Base-by-base conservation (phyloP, 1,284 basidiomycete genomes). In the Xerocomus amazonicus region DNA sequence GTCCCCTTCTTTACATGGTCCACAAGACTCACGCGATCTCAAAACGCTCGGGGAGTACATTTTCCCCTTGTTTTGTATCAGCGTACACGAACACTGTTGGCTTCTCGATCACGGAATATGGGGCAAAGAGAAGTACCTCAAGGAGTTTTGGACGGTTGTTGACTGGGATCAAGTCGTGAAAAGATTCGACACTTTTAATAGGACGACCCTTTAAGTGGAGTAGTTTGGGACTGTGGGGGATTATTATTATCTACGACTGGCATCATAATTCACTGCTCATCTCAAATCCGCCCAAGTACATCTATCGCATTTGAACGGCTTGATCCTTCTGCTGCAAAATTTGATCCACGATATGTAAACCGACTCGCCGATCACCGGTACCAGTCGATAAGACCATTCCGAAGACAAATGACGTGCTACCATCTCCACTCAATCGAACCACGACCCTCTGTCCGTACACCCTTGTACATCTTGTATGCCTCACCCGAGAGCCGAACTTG, bases 81-180 rank as follows among this genome's bases (percentile, higher is more conserved):
- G 86, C 48, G 79, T 96, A 19, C 84, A 93, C 62, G 94, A 97
- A 70, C 94, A 94, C 62, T 87, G 90, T 23, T 99, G 94, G 89
- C 74, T 99, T 59, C 85, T 89, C 43, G 87, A 87, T 53, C 95
- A 92, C 63, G 96, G 96, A 10, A 83, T 99, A 14, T 96, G 92
- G 90, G 93, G 92, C 36, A 93, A 92, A 72, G 90, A 93, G 65
- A 78, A 83, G 65, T 99, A 96, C 76, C 73, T 97, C 59, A 83
- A 80, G 62, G 80, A 88, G 63, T 97, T 97, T 76, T 97, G 93
- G 90, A 78, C 78, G 33, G 87, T 85, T 43, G 70, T 99, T 53
- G 80, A 99, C 71, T 99, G 96, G 96, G 67, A 73, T 46, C 83
- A 80, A 65, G 81, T 91, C 52, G 73, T 73, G 61, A 54, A 66